Evolutionary conservation across 2,329 filamentous ascomycete genomes (phyloP).

Genomic region (Arthrinium phaeospermum): DNA sequence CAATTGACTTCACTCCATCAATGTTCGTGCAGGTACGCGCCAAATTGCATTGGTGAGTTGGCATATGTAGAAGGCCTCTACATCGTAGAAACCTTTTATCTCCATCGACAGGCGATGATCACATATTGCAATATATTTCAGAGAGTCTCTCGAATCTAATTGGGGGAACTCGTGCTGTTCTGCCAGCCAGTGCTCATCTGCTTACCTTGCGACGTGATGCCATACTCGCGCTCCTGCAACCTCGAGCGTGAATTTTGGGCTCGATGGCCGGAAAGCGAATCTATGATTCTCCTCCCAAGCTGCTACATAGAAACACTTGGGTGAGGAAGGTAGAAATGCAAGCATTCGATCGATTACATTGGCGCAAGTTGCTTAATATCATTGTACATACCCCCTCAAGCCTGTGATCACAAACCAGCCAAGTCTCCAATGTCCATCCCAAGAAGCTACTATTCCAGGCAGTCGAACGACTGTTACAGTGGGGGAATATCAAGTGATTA

Average conservation of each 20-base stretch:
- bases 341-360: neutral
- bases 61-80: neutral
- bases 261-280: neutral
- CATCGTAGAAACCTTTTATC: neutral
- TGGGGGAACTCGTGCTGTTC: no score
- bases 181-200: neutral
- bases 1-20: neutral
- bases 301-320: neutral
- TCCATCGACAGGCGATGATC: neutral
- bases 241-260: neutral
- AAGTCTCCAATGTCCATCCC: no score
- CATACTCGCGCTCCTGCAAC: neutral
- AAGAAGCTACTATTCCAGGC: no score
- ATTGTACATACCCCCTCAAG: no score
- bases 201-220: neutral
- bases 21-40: neutral
- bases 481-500: no score
- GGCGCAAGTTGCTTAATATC: neutral
- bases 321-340: neutral
- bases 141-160: neutral
- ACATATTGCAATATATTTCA: neutral
- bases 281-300: neutral
- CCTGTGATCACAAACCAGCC: no score
- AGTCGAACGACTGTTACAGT: no score
- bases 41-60: neutral